These are phyloP conservation scores for Glycine soja DNA, from an alignment of 306 rosid genomes.

Conservation along the genomic window DNA sequence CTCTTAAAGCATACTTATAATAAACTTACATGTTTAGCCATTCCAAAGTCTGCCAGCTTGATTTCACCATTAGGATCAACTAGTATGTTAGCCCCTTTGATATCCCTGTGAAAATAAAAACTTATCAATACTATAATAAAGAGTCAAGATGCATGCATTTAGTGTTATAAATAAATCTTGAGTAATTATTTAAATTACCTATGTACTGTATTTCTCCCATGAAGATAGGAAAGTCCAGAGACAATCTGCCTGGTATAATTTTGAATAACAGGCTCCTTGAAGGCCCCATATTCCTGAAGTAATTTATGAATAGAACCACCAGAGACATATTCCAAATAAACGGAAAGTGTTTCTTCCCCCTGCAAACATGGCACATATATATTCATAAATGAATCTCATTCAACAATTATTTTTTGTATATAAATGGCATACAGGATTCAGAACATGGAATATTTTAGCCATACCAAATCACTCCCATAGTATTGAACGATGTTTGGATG, in stretches of 20 bases:
- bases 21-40: slow-evolving; percentile 89
- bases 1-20: slow-evolving; percentile 33
- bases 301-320: slow-evolving; percentile 97
- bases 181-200: slow-evolving; percentile 59
- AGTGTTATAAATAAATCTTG: slow-evolving; percentile 22
- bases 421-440: not conserved
- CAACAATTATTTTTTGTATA: not conserved
- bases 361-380: slow-evolving; percentile 50
- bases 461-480: slow-evolving; percentile 92
- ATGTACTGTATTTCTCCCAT: slow-evolving; percentile 93
- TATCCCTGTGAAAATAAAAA: slow-evolving; percentile 74
- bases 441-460: slow-evolving; percentile 26
- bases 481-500: slow-evolving; percentile 95
- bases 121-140: slow-evolving; percentile 10
- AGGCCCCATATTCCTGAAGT: slow-evolving; percentile 91
- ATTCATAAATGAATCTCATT: slow-evolving; percentile 35
- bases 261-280: slow-evolving; percentile 92
- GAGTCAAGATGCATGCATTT: not conserved
- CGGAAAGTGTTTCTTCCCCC: slow-evolving; percentile 93
- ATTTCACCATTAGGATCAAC: slow-evolving; percentile 96
- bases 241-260: slow-evolving; percentile 89
- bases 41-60: slow-evolving; percentile 98
- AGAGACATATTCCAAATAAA: slow-evolving; percentile 91
- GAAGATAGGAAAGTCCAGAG: slow-evolving; percentile 96
- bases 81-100: slow-evolving; percentile 97